These are phyloP conservation scores for Carallia brachiata DNA, from an alignment of 345 rosid genomes.

Conservation along the genomic window DNA sequence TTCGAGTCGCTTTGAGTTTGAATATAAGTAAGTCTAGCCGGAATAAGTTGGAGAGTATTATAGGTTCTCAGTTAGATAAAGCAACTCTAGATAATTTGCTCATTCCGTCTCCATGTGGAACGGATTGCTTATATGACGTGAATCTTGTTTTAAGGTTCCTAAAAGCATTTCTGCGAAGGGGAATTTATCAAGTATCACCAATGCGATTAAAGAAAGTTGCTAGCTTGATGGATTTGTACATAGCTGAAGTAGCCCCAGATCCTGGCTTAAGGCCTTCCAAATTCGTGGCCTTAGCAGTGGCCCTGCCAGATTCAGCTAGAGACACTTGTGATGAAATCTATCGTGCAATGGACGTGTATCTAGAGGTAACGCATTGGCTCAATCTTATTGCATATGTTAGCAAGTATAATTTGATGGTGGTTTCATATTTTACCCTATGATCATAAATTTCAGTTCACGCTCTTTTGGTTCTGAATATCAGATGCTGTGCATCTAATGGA, in stretches of 20 bases:
- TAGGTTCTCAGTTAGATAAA: conserved; percentile 70
- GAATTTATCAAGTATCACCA: conserved; percentile 26
- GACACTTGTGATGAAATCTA: conserved; percentile 66
- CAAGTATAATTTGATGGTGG: background rate
- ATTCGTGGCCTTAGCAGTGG: conserved; percentile 56
- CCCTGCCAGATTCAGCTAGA: conserved; percentile 68
- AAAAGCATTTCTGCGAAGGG: conserved; percentile 53
- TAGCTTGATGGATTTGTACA: conserved; percentile 68
- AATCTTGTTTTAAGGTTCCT: conserved; percentile 63
- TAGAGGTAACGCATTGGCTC: conserved; percentile 51
- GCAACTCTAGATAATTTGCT: conserved; percentile 81
- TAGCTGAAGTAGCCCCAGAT: conserved; percentile 93
- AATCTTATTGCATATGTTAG: background rate
- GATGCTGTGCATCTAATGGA: background rate
- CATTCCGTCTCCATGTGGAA: conserved; percentile 63
- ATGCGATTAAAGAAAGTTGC: conserved; percentile 53
- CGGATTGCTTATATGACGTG: conserved; percentile 56
- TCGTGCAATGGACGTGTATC: conserved; percentile 69
- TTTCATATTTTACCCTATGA: background rate
- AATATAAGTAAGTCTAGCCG: conserved; percentile 47
- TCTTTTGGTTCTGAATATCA: background rate
- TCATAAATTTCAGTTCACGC: too few relatives aligned
- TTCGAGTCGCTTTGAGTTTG: conserved; percentile 48
- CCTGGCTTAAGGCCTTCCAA: conserved; percentile 67
- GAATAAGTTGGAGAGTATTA: conserved; percentile 72